These are phyloP conservation scores for Suhomyces bolitotheri DNA, from an alignment of 1,139 yeast genomes.

Conservation along the genomic window DNA sequence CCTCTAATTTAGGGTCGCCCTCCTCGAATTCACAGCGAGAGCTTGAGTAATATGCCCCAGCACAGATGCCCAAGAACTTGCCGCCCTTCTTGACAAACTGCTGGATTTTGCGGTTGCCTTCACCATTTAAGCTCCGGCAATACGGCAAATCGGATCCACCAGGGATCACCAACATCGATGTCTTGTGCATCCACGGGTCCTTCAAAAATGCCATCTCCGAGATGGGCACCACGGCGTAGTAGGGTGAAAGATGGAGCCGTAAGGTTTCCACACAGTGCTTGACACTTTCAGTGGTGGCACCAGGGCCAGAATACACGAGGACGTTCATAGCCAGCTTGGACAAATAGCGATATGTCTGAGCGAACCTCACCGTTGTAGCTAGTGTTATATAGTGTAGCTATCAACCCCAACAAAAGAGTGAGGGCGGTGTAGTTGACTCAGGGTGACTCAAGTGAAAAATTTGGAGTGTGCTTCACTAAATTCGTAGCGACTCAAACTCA, in stretches of 20 bases:
- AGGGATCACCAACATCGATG: constrained; percentile 81
- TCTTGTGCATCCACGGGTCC: constrained; percentile 88
- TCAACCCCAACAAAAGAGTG: too few relatives aligned
- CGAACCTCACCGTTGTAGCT: background rate
- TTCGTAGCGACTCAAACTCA: too few relatives aligned
- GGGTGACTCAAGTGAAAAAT: constrained; percentile 5
- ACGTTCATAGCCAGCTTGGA: constrained; percentile 59
- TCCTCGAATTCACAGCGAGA: constrained; percentile 78
- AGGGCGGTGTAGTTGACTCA: constrained; percentile 5
- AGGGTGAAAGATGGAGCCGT: constrained; percentile 74
- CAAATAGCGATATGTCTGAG: background rate
- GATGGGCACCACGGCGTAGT: constrained; percentile 81
- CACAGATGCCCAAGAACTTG: constrained; percentile 80
- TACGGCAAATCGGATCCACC: constrained; percentile 96
- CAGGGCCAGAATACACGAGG: constrained; percentile 79
- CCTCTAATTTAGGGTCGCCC: constrained; percentile 70
- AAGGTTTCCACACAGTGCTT: constrained; percentile 79
- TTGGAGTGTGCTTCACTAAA: background rate
- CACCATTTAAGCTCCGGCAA: constrained; percentile 69
- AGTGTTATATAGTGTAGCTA: too few relatives aligned
- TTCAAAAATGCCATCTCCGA: constrained; percentile 59
- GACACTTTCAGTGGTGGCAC: constrained; percentile 84
- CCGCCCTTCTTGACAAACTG: constrained; percentile 82
- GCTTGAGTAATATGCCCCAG: constrained; percentile 94
- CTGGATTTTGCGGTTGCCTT: constrained; percentile 58